phyloP scores from a whole-genome alignment of 2,329 filamentous ascomycete species.

The Phialemonium atrogriseum region DNA sequence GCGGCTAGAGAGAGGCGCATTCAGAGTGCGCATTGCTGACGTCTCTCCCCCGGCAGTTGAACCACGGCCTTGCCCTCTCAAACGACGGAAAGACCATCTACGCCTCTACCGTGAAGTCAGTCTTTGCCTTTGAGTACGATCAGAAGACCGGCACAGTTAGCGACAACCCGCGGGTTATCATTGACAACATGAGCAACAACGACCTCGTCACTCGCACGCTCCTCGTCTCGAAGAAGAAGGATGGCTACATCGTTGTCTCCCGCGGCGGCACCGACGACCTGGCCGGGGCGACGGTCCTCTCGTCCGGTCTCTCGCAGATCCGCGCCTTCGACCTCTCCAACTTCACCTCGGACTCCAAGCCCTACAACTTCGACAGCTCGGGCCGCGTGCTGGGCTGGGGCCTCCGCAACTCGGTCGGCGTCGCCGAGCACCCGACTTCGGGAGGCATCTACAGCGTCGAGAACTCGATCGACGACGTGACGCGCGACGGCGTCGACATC shows the following conservation, averaged over 20 bases:
- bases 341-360: slow-evolving; percentile 15
- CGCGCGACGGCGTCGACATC: slow-evolving; percentile 44
- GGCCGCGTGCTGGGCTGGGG: slow-evolving; percentile 51
- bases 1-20: slow-evolving; percentile 21
- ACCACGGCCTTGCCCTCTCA: slow-evolving; percentile 40
- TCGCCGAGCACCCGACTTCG: slow-evolving; percentile 47
- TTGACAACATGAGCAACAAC: slow-evolving; percentile 47
- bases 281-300: slow-evolving; percentile 30
- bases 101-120: slow-evolving; percentile 43
- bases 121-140: slow-evolving; percentile 55
- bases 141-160: slow-evolving; percentile 33
- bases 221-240: slow-evolving; percentile 41
- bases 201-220: slow-evolving; percentile 58
- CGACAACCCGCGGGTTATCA: slow-evolving; percentile 33
- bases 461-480: slow-evolving; percentile 53
- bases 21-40: neutral
- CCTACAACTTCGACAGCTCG: slow-evolving; percentile 39
- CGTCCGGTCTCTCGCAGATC: slow-evolving; percentile 51
- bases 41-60: slow-evolving; percentile 24
- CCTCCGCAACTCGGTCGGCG: slow-evolving; percentile 59
- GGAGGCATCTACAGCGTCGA: slow-evolving; percentile 51
- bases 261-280: slow-evolving; percentile 56
- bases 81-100: slow-evolving; percentile 37
- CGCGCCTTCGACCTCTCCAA: slow-evolving; percentile 34
- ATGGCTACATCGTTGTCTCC: slow-evolving; percentile 51